Percentiles rank a stretch among this genome's conserved stretches.
Evolutionary conservation across 2,329 filamentous ascomycete species (phyloP).

Genomic region (Ceratocystis eucalypticola): DNA sequence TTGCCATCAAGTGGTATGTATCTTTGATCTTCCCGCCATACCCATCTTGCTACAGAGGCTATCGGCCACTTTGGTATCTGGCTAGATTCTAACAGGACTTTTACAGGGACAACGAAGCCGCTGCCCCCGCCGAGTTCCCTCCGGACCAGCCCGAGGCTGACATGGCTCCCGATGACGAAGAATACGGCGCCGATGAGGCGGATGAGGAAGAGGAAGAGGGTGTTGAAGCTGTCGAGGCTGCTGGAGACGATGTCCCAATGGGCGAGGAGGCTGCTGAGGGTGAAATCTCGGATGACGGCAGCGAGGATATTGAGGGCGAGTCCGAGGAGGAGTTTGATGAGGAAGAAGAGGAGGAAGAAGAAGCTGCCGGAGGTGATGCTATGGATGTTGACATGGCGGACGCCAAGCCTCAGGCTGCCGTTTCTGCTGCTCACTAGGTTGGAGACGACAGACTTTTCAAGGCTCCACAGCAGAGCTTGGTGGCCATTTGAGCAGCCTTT

Average conservation of each 20-base stretch:
- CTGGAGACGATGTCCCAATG: conserved; percentile 39
- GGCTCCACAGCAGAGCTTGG: conserved; percentile 13
- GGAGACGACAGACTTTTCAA: conserved; percentile 11
- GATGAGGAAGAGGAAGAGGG: conserved; percentile 45
- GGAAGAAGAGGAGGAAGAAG: conserved; percentile 32
- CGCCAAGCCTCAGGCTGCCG: conserved; percentile 25
- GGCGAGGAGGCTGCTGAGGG: conserved; percentile 37
- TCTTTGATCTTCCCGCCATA: not conserved
- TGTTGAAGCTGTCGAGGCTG: conserved; percentile 41
- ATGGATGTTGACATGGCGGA: conserved; percentile 38
- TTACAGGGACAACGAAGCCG: conserved; percentile 90
- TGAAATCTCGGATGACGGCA: conserved; percentile 57
- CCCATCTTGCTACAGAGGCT: not conserved
- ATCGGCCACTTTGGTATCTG: too few species aligned
- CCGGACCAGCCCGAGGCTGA: conserved; percentile 97
- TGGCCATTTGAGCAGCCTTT: conserved; percentile 13
- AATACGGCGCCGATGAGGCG: conserved; percentile 73
- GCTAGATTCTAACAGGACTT: not conserved
- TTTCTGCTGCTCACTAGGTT: conserved; percentile 19
- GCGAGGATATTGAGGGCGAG: conserved; percentile 67
- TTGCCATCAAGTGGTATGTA: conserved; percentile 92
- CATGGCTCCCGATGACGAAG: conserved; percentile 65
- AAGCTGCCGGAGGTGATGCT: conserved; percentile 30
- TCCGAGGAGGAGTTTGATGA: conserved; percentile 60
- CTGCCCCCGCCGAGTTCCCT: conserved; percentile 87